Evolutionary conservation across 1,284 basidiomycete species (phyloP).

Genomic region (Agaricales sp.): DNA sequence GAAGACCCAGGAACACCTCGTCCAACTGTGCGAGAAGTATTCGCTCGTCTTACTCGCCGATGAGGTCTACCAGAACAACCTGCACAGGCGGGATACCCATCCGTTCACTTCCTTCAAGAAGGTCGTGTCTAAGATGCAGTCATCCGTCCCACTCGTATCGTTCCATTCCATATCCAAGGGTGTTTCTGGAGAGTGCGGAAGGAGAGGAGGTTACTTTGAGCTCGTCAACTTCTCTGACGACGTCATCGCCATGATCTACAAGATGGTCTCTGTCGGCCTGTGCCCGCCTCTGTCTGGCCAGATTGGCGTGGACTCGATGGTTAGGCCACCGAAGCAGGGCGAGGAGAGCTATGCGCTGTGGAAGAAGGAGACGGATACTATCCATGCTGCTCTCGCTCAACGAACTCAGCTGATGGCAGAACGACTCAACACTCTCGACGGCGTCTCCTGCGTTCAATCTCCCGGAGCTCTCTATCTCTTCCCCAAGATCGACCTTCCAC

Average conservation of each 20-base stretch:
- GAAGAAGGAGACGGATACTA: conserved; percentile 73
- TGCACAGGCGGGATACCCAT: conserved; percentile 58
- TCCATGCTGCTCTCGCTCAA: conserved; percentile 62
- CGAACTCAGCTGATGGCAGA: conserved; percentile 69
- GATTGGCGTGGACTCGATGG: conserved; percentile 86
- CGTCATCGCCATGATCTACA: conserved; percentile 82
- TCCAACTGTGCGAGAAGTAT: conserved; percentile 77
- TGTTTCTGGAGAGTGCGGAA: conserved; percentile 87
- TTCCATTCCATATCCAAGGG: conserved; percentile 97
- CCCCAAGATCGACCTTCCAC: conserved; percentile 64
- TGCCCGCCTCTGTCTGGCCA: conserved; percentile 87
- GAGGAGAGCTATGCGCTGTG: conserved; percentile 69
- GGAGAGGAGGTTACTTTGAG: conserved; percentile 92
- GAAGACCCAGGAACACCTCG: conserved; percentile 62
- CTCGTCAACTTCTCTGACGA: conserved; percentile 70
- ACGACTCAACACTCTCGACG: conserved; percentile 61
- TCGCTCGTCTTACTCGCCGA: conserved; percentile 86
- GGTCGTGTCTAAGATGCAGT: conserved; percentile 54
- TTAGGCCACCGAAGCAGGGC: conserved; percentile 73
- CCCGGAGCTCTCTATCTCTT: conserved; percentile 81
- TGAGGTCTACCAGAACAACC: conserved; percentile 92
- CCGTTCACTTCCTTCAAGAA: conserved; percentile 92
- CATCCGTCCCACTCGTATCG: conserved; percentile 71
- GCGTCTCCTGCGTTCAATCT: conserved; percentile 63
- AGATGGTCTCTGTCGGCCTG: conserved; percentile 85